These are phyloP conservation scores for Tuber brumale DNA, from an alignment of 495 filamentous ascomycete genomes.

Conservation along the genomic window DNA sequence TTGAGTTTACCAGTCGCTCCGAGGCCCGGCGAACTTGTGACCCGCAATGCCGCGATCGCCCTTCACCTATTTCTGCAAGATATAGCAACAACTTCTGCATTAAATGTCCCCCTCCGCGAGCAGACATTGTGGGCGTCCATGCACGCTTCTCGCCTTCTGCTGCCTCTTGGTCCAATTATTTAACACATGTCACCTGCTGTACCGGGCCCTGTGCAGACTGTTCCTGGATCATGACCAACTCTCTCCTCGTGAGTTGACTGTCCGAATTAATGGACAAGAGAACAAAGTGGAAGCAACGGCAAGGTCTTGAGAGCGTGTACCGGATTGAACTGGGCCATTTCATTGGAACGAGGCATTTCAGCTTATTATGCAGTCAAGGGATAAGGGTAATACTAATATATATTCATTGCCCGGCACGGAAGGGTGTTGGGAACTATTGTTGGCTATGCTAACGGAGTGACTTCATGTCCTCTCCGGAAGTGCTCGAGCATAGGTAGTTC, in stretches of 20 bases:
- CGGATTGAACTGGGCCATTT: constrained; percentile 3
- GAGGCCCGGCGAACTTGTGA: not conserved
- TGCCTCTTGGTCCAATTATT: constrained; percentile 7
- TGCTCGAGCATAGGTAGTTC: constrained; percentile 10
- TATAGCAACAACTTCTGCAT: constrained; percentile 27
- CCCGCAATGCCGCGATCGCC: constrained; percentile 19
- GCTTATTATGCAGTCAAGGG: constrained; percentile 8
- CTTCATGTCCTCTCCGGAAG: constrained; percentile 13
- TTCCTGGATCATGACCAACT: not conserved
- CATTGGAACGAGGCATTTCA: constrained; percentile 11
- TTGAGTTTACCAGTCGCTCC: not conserved
- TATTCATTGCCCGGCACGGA: not conserved
- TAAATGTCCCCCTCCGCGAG: not conserved
- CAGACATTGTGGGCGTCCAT: not conserved
- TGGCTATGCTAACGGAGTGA: constrained; percentile 18
- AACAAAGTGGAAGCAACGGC: not conserved
- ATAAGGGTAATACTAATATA: constrained; percentile 10
- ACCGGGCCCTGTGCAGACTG: constrained; percentile 1
- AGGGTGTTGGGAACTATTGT: not conserved
- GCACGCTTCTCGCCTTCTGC: constrained; percentile 7
- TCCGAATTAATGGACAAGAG: not conserved
- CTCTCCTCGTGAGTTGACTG: constrained; percentile 1
- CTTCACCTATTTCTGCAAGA: constrained; percentile 28
- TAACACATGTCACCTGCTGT: constrained; percentile 10
- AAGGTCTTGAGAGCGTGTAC: not conserved